Conservation (phyloP, 2,329 filamentous ascomycete species). For the Fusarium multiceps region DNA sequence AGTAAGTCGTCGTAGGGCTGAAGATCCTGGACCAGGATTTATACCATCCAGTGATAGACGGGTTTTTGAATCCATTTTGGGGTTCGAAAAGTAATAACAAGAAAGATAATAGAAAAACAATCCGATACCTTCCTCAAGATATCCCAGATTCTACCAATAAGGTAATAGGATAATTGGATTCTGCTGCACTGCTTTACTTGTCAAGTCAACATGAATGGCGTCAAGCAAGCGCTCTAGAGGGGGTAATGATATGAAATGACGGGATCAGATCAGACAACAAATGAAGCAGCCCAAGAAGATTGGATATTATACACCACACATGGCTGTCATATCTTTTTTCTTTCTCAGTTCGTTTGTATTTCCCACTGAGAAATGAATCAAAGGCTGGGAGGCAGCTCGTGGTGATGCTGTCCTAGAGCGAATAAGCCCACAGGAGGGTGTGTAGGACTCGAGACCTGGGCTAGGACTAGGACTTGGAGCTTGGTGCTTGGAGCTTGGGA, state of each 20-base stretch:
- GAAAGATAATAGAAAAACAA: background rate
- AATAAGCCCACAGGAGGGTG: slow-evolving; percentile 43
- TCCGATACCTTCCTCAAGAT: background rate
- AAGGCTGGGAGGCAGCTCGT: slow-evolving; percentile 46
- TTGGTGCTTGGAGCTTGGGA: slow-evolving; percentile 37
- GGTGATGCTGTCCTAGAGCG: slow-evolving; percentile 42
- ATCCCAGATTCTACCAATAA: background rate
- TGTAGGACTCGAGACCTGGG: slow-evolving; percentile 48
- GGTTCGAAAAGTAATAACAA: background rate
- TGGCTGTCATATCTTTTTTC: slow-evolving; percentile 31
- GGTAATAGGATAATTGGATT: background rate
- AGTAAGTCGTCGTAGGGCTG: slow-evolving; percentile 50
- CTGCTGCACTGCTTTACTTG: background rate
- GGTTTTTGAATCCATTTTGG: slow-evolving; percentile 49
- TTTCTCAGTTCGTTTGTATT: slow-evolving; percentile 37
- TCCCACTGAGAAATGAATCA: slow-evolving; percentile 15
- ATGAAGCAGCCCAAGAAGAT: slow-evolving; percentile 8
- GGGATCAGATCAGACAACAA: slow-evolving; percentile 17
- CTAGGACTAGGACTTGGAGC: slow-evolving; percentile 44
- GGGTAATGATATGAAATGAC: slow-evolving; percentile 15
- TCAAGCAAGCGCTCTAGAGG: slow-evolving; percentile 11
- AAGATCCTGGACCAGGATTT: slow-evolving; percentile 43
- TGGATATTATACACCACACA: slow-evolving; percentile 39
- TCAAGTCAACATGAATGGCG: background rate
- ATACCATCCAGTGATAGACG: slow-evolving; percentile 46